phyloP scores from a whole-genome alignment of 176 grass and related monocot genomes.

The Aegilops umbellulata region DNA sequence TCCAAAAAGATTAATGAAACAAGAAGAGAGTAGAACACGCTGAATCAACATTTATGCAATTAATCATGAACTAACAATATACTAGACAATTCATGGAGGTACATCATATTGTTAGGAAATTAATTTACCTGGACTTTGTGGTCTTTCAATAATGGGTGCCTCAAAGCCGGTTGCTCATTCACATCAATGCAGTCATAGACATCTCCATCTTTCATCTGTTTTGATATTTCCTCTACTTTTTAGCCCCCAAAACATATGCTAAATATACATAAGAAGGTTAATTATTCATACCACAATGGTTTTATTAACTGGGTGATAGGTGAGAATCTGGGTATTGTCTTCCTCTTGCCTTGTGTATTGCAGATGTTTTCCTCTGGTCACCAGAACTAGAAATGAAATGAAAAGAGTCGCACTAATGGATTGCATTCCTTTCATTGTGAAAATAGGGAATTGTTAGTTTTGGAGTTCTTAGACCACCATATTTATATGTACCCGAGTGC shows the following conservation, averaged over 20 bases:
- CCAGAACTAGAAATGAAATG: background rate
- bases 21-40: background rate
- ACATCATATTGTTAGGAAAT: background rate
- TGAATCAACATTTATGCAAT: background rate
- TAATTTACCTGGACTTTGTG: background rate
- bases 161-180: background rate
- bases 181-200: slow-evolving; percentile 6
- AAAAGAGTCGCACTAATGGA: background rate
- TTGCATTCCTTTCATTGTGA: background rate
- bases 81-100: background rate
- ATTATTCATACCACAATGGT: background rate
- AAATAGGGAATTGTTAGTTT: background rate
- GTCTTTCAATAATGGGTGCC: background rate
- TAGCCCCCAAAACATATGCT: background rate
- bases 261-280: background rate
- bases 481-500: background rate
- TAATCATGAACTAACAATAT: background rate
- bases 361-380: background rate
- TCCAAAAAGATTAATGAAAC: background rate
- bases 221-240: background rate
- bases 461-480: background rate
- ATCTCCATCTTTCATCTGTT: background rate
- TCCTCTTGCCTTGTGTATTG: background rate
- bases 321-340: background rate
- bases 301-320: background rate